Evolutionary conservation across 2,329 filamentous ascomycete species (phyloP).

Genomic region (Aphanoascus verrucosus): DNA sequence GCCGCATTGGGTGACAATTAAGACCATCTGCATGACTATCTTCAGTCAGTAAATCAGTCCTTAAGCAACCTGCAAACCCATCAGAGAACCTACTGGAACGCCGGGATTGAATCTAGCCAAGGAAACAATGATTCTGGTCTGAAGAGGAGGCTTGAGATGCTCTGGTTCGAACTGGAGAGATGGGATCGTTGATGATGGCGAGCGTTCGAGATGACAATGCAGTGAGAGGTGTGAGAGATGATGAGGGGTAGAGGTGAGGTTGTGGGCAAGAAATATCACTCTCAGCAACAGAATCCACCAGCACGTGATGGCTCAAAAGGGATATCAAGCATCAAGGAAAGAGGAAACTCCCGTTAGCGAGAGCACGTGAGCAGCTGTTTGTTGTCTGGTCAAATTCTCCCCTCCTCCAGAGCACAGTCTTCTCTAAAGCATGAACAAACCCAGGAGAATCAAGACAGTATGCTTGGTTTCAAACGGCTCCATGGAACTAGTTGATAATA

Average conservation of each 20-base stretch:
- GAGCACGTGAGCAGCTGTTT: background rate
- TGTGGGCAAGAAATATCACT: background rate
- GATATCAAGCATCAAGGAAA: background rate
- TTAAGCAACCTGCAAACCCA: background rate
- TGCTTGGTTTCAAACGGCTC: too few species aligned
- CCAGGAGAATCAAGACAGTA: too few species aligned
- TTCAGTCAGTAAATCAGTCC: background rate
- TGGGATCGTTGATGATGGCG: too few species aligned
- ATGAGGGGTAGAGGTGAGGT: too few species aligned
- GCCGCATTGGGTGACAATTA: conserved; percentile 6
- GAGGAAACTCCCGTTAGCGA: background rate
- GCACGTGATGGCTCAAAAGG: conserved; percentile 1
- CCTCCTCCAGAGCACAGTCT: too few species aligned
- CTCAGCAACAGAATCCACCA: background rate
- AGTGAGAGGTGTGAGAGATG: too few species aligned
- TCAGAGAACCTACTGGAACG: background rate
- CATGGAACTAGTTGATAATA: too few species aligned
- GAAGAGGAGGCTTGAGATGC: too few species aligned
- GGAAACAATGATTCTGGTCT: too few species aligned
- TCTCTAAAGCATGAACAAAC: too few species aligned
- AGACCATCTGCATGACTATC: conserved; percentile 5
- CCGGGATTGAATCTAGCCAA: background rate
- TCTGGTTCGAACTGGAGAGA: too few species aligned
- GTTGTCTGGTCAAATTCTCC: too few species aligned
- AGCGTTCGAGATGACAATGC: background rate